phyloP scores from a whole-genome alignment of 352 stramenopile species.

The Phytophthora meadii region DNA sequence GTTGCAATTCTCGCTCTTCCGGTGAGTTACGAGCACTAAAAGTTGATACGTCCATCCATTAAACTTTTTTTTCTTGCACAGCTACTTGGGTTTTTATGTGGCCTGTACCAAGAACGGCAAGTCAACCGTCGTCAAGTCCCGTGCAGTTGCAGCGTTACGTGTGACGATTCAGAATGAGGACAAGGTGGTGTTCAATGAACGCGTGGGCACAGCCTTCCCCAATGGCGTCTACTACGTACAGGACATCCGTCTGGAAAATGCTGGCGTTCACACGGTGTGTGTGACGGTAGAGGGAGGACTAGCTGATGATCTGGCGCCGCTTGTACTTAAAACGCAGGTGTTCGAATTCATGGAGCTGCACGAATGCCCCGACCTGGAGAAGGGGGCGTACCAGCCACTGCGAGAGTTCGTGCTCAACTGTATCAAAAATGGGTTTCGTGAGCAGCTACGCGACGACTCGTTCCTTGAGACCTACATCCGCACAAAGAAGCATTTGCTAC shows the following conservation, averaged over 20 bases:
- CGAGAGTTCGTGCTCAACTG: conserved; percentile 62
- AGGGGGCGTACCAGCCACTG: conserved; percentile 64
- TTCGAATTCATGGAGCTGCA: conserved; percentile 85
- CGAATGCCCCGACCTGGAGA: conserved; percentile 60
- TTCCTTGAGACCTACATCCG: conserved; percentile 65
- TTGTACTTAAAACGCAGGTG: conserved; percentile 74
- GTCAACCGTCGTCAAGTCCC: conserved; percentile 64
- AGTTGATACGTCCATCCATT: neutral
- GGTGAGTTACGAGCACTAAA: conserved; percentile 33
- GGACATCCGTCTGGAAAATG: conserved; percentile 67
- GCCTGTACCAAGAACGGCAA: conserved; percentile 67
- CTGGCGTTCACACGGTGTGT: conserved; percentile 67
- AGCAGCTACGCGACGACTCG: conserved; percentile 63
- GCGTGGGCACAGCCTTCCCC: conserved; percentile 61
- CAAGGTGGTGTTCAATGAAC: conserved; percentile 75
- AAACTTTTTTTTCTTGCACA: conserved; percentile 15
- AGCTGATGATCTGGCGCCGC: conserved; percentile 52
- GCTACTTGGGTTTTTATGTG: conserved; percentile 83
- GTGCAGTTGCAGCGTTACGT: conserved; percentile 53
- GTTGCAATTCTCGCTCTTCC: conserved; percentile 80
- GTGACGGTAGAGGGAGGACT: conserved; percentile 66
- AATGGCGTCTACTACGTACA: conserved; percentile 88
- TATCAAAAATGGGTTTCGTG: conserved; percentile 45
- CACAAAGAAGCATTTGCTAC: conserved; percentile 67
- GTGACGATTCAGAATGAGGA: conserved; percentile 84